Conservation (phyloP, 2,329 filamentous ascomycete species). For the Exophiala xenobiotica region DNA sequence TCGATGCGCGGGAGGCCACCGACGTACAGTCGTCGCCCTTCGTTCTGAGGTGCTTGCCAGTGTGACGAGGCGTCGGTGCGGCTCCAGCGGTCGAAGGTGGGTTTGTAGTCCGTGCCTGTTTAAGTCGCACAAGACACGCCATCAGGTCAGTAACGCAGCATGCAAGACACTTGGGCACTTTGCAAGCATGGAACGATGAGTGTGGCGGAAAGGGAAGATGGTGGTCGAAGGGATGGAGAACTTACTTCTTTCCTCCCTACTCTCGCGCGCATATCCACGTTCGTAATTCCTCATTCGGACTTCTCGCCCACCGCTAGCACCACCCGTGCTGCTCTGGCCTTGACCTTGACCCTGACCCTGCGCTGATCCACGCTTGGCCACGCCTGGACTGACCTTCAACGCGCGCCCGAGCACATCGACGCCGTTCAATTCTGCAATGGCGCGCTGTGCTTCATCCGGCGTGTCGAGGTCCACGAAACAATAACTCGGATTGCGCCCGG, state of each 20-base stretch:
- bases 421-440: constrained; percentile 58
- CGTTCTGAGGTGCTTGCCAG: constrained; percentile 32
- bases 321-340: constrained; percentile 1
- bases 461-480: constrained; percentile 69
- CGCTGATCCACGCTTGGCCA: constrained; percentile 40
- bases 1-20: constrained; percentile 47
- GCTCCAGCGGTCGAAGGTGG: constrained; percentile 45
- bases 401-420: constrained; percentile 57
- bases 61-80: constrained; percentile 41
- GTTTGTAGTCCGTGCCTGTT: constrained; percentile 24
- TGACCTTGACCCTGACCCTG: constrained; percentile 4
- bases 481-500: constrained; percentile 68
- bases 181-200: not conserved
- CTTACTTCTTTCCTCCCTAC: constrained; percentile 22
- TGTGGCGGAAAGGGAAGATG: not conserved
- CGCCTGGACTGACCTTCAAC: constrained; percentile 64
- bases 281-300: constrained; percentile 20
- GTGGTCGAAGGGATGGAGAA: not conserved
- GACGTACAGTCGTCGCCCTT: constrained; percentile 47
- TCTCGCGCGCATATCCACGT: constrained; percentile 16
- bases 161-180: no score
- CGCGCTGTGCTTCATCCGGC: constrained; percentile 56
- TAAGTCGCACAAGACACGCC: no score
- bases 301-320: constrained; percentile 11
- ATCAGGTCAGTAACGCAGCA: no score